Base-by-base conservation (phyloP, 441 rosid species). In the Aquilaria agallochum region DNA sequence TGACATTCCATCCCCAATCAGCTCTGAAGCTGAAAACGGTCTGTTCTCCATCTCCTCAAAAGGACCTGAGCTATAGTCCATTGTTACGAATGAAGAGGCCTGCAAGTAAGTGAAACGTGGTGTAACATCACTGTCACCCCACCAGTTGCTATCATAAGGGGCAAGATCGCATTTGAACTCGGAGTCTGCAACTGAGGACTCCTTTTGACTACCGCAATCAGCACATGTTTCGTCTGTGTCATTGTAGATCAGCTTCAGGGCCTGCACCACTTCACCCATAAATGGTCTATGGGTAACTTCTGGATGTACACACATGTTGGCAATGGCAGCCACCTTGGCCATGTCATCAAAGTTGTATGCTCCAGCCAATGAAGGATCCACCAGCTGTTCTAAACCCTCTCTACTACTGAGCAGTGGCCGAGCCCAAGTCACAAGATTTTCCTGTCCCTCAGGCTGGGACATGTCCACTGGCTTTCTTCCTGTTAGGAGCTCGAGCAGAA, bases 251-350 rank as follows among this genome's bases (percentile, higher is more conserved):
- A 94, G 87, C 75, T 94, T 94, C 66, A 94, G 78, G 34, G 98
- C 98, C 80, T 94, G 98, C 71, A 94, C 98, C n/a, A 94, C 98
- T 79, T 94, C 98, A 14, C 98, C 98, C 98, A 94, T 94, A 64
- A 94, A 94, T 14, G 98, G 98, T 58, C 97, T 74, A 70, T 85
- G 82, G 0, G 97, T 76, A 58, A 94, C 98, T 78, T 94, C 98
- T 1, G 86, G 85, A 69, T 94, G 97, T 55, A 94, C 97, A 44
- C 98, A 94, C 95, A 94, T 85, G 58, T 96, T 89, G 55, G 98
- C 98, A 63, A 94, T 94, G 27, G 97, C 89, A 32, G 98, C 97
- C 73, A 94, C 97, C 83, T 87, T 90, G 15, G 96, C 98, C 90
- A 90, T 79, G 77, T 87, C 86, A 54, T 90, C 92, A 45, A 94